Evolutionary conservation across 345 rosid genomes (phyloP).

Genomic region (Salix viminalis): DNA sequence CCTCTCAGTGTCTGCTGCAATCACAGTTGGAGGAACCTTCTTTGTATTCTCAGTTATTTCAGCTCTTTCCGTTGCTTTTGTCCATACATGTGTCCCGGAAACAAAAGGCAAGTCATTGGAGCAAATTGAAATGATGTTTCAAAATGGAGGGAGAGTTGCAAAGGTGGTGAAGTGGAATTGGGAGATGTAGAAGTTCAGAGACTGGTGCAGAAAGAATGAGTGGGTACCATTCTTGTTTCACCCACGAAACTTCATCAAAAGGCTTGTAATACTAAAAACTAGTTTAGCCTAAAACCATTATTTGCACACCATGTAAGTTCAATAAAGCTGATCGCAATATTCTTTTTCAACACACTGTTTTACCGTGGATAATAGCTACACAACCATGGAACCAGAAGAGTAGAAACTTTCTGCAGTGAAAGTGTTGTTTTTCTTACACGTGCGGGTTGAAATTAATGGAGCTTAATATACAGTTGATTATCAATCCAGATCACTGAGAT

Average conservation of each 20-base stretch:
- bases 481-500: background rate
- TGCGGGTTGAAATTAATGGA: background rate
- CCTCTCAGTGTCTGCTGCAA: slow-evolving; percentile 21
- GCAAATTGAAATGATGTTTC: slow-evolving; percentile 27
- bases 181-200: slow-evolving; percentile 6
- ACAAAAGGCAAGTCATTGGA: slow-evolving; percentile 43
- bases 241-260: background rate
- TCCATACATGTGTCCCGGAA: slow-evolving; percentile 25
- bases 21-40: slow-evolving; percentile 27
- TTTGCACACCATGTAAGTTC: background rate
- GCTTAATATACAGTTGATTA: background rate
- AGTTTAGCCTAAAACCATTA: background rate
- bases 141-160: slow-evolving; percentile 14
- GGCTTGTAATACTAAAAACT: background rate
- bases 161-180: slow-evolving; percentile 16
- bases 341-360: too few species aligned
- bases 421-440: background rate
- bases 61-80: slow-evolving; percentile 24
- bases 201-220: slow-evolving; percentile 10
- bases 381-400: too few species aligned
- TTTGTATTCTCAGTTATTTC: slow-evolving; percentile 28
- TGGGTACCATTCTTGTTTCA: background rate
- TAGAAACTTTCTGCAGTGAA: too few species aligned
- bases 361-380: too few species aligned
- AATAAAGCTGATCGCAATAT: background rate